These are phyloP conservation scores for Magnusiomyces suaveolens DNA, from an alignment of 1,139 yeast species.

Conservation along the genomic window DNA sequence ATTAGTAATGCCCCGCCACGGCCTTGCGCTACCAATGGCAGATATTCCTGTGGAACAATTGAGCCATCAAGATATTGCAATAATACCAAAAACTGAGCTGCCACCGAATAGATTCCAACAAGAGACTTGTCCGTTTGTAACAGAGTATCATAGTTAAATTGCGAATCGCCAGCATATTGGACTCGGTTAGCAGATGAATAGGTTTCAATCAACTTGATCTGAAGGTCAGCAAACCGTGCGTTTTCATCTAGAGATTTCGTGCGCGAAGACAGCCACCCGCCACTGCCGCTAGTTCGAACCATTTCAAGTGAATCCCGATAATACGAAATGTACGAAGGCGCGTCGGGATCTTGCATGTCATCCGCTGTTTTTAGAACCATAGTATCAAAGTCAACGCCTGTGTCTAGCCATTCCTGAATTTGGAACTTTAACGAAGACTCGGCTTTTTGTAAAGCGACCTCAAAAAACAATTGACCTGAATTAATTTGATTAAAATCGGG, in stretches of 20 bases:
- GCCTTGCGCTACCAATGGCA: constrained; percentile 17
- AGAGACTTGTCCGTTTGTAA: constrained; percentile 9
- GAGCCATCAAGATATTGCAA: constrained; percentile 36
- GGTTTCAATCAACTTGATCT: not conserved
- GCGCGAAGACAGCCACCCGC: constrained; percentile 6
- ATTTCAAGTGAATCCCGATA: not conserved
- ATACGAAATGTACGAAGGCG: not conserved
- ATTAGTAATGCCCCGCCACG: constrained; percentile 17
- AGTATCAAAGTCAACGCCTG: constrained; percentile 27
- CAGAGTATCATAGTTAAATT: not conserved
- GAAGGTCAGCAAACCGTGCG: not conserved
- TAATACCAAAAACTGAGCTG: constrained; percentile 28
- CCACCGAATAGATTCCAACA: constrained; percentile 29
- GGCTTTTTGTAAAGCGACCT: constrained; percentile 7
- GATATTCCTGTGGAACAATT: constrained; percentile 32
- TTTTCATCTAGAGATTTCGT: not conserved
- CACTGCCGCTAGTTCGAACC: not conserved
- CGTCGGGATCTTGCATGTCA: constrained; percentile 13
- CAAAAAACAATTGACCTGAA: constrained; percentile 16
- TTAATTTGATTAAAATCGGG: constrained; percentile 8
- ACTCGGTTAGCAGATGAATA: not conserved
- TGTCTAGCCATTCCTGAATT: constrained; percentile 32
- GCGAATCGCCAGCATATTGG: not conserved
- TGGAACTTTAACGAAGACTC: constrained; percentile 22
- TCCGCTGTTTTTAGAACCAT: constrained; percentile 28